phyloP scores from a whole-genome alignment of 306 rosid species.

The Begonia masoniana region DNA sequence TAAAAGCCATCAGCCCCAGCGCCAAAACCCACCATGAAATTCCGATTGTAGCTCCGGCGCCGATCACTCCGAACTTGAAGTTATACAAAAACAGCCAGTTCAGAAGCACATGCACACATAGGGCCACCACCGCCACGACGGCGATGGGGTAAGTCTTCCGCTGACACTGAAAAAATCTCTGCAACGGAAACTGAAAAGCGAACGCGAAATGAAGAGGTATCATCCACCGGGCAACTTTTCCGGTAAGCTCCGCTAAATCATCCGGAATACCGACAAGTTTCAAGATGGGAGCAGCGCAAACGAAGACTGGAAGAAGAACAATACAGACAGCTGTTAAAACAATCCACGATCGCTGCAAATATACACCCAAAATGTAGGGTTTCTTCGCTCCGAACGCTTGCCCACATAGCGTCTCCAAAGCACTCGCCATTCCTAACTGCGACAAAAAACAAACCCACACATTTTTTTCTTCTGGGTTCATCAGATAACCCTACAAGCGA shows the following conservation, averaged over 20 bases:
- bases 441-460: neutral
- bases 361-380: slow-evolving; percentile 61
- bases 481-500: too few relatives aligned
- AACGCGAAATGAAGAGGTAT: slow-evolving; percentile 54
- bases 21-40: slow-evolving; percentile 56
- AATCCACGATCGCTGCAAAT: slow-evolving; percentile 86
- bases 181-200: slow-evolving; percentile 54
- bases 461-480: too few relatives aligned
- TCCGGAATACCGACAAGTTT: slow-evolving; percentile 49
- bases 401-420: slow-evolving; percentile 70
- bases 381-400: slow-evolving; percentile 83
- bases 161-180: slow-evolving; percentile 56
- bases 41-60: slow-evolving; percentile 37
- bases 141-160: slow-evolving; percentile 34
- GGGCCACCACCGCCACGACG: slow-evolving; percentile 30
- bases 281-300: slow-evolving; percentile 41
- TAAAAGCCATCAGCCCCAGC: slow-evolving; percentile 34
- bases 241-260: slow-evolving; percentile 43
- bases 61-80: slow-evolving; percentile 42
- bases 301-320: slow-evolving; percentile 38
- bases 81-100: slow-evolving; percentile 54
- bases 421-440: slow-evolving; percentile 85
- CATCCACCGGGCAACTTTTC: slow-evolving; percentile 31
- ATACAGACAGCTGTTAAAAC: slow-evolving; percentile 42
- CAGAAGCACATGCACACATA: slow-evolving; percentile 27